Evolutionary conservation across 2,329 filamentous ascomycete genomes (phyloP), one percentile per base, ranked within the genome.

Genomic region (Aspergillus fumigatus): DNA sequence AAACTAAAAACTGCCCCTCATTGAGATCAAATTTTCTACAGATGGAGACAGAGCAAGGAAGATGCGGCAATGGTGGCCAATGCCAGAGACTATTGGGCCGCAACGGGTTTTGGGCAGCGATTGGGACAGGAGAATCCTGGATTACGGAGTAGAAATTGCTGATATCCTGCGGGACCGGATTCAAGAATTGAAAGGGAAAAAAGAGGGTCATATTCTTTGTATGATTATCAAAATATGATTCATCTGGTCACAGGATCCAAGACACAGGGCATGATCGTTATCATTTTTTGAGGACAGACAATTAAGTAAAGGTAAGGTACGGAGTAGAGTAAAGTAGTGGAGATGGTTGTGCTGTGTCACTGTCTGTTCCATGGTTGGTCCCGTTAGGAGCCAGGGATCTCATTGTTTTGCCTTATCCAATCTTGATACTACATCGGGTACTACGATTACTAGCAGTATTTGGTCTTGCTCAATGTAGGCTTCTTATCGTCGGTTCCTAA

Each of bases 31-130:
- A 56, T 19, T 49, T 35, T 56, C 51, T 57, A 52, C 58, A 53
- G 27, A 51, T 54, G 35, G 32, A 45, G 35, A 43, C 38, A 52
- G 40, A 58, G 38, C 53, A 56, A 48, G 57, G 48, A 56, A 50
- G 48, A 49, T 48, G 50, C 49, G 43, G 27, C 25, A 49, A 53
- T 61, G 57, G 59, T 60, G 57, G 55, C 21, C 10, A 23, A 25
- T 26, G 43, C 21, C 48, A 54, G 52, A 51, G n/a, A 43, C 52
- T 52, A 56, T 62, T 62, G 59, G 59, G 59, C 59, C 59, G 59
- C 59, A 62, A 47, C 21, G 25, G 32, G 43, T 59, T 62, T 62
- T 58, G 59, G 59, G 59, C 59, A 62, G 50, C 55, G 38, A 61
- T 54, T 51, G 58, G 38, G 48, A 58, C 47, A 48, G 51, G 38